Conservation (phyloP, 2,329 filamentous ascomycete genomes). For the Alternaria burnsii region DNA sequence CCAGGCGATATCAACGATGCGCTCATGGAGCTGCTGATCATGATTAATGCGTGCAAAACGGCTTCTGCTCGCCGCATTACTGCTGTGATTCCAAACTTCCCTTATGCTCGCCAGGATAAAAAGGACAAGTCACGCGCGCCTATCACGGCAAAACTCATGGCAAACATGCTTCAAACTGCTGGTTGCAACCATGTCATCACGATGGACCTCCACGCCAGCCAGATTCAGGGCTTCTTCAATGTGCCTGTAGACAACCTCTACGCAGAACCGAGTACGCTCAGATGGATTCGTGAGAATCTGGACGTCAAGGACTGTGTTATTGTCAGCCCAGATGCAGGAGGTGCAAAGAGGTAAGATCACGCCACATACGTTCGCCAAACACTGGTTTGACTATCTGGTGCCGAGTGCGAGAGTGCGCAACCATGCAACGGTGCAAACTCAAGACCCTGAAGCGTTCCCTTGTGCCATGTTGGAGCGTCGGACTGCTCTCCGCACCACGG, state of each 20-base stretch:
- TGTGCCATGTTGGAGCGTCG: constrained; percentile 4
- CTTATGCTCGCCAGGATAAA: constrained; percentile 96
- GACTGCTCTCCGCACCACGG: constrained; percentile 4
- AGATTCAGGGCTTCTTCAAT: constrained; percentile 97
- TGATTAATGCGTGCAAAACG: constrained; percentile 94
- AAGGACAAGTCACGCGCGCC: constrained; percentile 97
- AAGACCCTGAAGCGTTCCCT: not conserved
- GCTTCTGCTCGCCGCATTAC: constrained; percentile 90
- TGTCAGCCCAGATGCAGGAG: constrained; percentile 92
- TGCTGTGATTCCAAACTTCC: constrained; percentile 94
- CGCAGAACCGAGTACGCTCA: constrained; percentile 88
- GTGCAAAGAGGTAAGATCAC: constrained; percentile 77
- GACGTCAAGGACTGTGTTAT: constrained; percentile 86
- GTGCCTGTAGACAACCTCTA: constrained; percentile 83
- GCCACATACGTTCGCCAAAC: not conserved
- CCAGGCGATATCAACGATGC: constrained; percentile 98
- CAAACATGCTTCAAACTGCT: constrained; percentile 96
- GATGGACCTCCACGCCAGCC: constrained; percentile 93
- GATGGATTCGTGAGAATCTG: constrained; percentile 90
- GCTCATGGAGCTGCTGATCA: constrained; percentile 97
- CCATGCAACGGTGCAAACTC: constrained; percentile 1
- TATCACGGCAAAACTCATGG: constrained; percentile 93
- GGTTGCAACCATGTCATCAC: constrained; percentile 94
- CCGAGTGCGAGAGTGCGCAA: not conserved
- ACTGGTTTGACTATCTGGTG: not conserved